Evolutionary conservation across 768 basidiomycete genomes (phyloP).

Genomic region (Russula sp.): DNA sequence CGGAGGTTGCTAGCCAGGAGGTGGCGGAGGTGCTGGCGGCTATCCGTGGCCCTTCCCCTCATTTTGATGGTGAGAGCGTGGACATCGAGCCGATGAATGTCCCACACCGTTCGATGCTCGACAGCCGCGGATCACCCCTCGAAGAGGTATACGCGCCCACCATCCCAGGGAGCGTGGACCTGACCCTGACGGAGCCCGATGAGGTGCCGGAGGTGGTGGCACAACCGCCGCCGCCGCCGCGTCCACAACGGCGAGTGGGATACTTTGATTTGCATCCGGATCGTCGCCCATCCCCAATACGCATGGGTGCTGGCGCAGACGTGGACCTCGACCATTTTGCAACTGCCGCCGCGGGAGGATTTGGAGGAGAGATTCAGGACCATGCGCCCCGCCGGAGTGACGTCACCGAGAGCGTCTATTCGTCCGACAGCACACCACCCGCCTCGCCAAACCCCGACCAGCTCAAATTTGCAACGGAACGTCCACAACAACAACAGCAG

Average conservation of each 20-base stretch:
- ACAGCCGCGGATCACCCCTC: neutral
- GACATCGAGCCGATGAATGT: constrained; percentile 24
- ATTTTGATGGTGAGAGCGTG: constrained; percentile 33
- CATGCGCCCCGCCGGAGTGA: constrained; percentile 18
- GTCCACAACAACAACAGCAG: too few species aligned
- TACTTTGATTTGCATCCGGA: constrained; percentile 82
- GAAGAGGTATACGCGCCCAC: constrained; percentile 10
- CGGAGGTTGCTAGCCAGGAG: constrained; percentile 67
- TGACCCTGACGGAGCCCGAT: constrained; percentile 8
- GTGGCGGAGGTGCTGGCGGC: constrained; percentile 64
- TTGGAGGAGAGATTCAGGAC: too few species aligned
- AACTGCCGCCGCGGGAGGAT: constrained; percentile 12
- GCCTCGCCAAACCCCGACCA: neutral
- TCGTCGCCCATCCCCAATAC: constrained; percentile 40
- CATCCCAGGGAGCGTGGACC: neutral
- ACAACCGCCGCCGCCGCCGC: neutral
- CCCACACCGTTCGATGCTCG: constrained; percentile 10
- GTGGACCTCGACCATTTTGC: constrained; percentile 8
- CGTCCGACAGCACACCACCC: neutral
- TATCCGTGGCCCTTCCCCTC: constrained; percentile 34
- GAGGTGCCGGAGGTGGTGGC: constrained; percentile 24
- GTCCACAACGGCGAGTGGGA: constrained; percentile 36
- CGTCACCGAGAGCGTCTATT: constrained; percentile 12
- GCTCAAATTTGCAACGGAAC: neutral
- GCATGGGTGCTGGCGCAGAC: neutral